Evolutionary conservation across 1,284 basidiomycete genomes (phyloP).

Genomic region (Fomitopsis pinicola): DNA sequence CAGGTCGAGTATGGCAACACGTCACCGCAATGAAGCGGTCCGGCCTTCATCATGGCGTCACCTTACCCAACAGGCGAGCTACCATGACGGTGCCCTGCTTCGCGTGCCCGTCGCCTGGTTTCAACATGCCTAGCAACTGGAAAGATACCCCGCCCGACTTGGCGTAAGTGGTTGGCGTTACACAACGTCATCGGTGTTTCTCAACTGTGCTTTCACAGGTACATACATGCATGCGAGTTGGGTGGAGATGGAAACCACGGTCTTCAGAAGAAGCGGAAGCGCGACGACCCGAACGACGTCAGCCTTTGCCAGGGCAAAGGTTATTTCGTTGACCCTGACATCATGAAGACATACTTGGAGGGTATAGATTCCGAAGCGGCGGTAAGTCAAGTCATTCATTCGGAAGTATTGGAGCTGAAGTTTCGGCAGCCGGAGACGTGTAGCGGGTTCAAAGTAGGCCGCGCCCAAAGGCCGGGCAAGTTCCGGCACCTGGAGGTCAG

Average conservation of each 20-base stretch:
- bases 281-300: not conserved
- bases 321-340: not conserved
- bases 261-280: not conserved
- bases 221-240: not conserved
- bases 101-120: not conserved
- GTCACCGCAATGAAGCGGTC: not conserved
- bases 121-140: not conserved
- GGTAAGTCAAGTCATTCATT: not conserved
- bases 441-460: not conserved
- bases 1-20: not conserved
- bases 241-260: not conserved
- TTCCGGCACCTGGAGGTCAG: slow-evolving; percentile 12
- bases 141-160: not conserved
- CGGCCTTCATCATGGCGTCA: not conserved
- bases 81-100: not conserved
- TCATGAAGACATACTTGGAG: not conserved
- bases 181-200: not conserved
- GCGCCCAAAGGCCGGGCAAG: not conserved
- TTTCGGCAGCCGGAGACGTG: not conserved
- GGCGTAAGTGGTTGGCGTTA: not conserved
- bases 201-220: not conserved
- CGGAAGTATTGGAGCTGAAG: not conserved
- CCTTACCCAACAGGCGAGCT: not conserved
- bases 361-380: not conserved
- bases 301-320: not conserved